Conservation (phyloP, 2,329 filamentous ascomycete genomes). For the Fusarium buxicola region DNA sequence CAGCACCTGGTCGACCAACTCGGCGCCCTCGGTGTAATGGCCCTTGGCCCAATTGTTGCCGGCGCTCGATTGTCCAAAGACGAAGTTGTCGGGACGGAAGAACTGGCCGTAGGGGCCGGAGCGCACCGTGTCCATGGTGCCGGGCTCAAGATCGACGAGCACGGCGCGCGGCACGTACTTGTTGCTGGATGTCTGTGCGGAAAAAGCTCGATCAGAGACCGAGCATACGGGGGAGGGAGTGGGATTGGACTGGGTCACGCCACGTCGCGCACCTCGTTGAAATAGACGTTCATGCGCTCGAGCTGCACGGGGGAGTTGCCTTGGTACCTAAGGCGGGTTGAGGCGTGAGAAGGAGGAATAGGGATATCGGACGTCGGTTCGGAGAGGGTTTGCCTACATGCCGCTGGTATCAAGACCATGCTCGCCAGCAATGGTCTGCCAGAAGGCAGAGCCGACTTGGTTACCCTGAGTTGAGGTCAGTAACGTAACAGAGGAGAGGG, state of each 20-base stretch:
- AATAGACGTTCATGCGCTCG: constrained; percentile 99
- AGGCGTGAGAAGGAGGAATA: background rate
- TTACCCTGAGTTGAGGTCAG: constrained; percentile 76
- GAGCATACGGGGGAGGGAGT: background rate
- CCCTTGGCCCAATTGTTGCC: constrained; percentile 82
- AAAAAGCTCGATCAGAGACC: background rate
- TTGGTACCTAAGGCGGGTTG: constrained; percentile 71
- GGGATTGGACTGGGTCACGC: constrained; percentile 35
- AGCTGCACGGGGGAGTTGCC: constrained; percentile 98
- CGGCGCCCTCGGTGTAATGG: constrained; percentile 99
- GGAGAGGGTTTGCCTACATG: constrained; percentile 66
- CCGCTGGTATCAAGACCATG: constrained; percentile 97
- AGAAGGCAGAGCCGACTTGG: constrained; percentile 99
- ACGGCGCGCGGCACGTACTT: constrained; percentile 99
- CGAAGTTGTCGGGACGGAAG: constrained; percentile 99
- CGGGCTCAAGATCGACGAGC: constrained; percentile 98
- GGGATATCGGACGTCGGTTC: background rate
- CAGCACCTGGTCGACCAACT: constrained; percentile 96
- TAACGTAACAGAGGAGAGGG: constrained; percentile 50
- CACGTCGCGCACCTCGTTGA: constrained; percentile 72
- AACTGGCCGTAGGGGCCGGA: constrained; percentile 97
- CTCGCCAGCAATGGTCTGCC: constrained; percentile 87
- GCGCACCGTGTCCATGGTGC: constrained; percentile 99
- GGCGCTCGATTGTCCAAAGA: constrained; percentile 98
- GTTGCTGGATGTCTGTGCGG: constrained; percentile 84